A percentile compares a stretch with the other conserved stretches of the same genome.
These are phyloP conservation scores for Rhododendron ferrugineum DNA, from an alignment of 148 eudicot species.

Conservation along the genomic window DNA sequence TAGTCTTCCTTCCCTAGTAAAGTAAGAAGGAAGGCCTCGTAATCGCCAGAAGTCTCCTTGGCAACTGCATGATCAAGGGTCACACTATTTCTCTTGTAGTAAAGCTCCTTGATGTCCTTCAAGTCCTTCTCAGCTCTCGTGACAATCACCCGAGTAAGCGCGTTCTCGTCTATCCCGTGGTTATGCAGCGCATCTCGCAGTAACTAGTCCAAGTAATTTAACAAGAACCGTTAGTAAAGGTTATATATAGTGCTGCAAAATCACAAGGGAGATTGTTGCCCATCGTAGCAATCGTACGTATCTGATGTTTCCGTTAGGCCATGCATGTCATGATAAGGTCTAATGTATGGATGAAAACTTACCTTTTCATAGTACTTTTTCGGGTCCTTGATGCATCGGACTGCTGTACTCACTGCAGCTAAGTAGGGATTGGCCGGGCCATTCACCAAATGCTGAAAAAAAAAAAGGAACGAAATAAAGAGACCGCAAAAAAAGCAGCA, in stretches of 20 bases:
- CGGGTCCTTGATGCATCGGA: slow-evolving; percentile 61
- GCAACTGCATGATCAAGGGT: slow-evolving; percentile 31
- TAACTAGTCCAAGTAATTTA: slow-evolving; percentile 27
- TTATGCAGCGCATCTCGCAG: slow-evolving; percentile 47
- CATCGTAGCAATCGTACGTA: not conserved
- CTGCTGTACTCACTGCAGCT: slow-evolving; percentile 42
- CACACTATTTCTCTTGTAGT: slow-evolving; percentile 52
- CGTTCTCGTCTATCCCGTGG: slow-evolving; percentile 66
- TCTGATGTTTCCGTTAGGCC: not conserved
- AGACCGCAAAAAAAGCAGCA: not conserved
- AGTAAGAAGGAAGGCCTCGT: slow-evolving; percentile 68
- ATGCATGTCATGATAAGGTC: not conserved
- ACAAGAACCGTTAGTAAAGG: not conserved
- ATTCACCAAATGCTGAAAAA: slow-evolving; percentile 33
- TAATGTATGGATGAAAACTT: not conserved
- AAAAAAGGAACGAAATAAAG: not conserved
- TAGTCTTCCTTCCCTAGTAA: slow-evolving; percentile 51
- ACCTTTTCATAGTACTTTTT: slow-evolving; percentile 71
- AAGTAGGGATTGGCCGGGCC: slow-evolving; percentile 34
- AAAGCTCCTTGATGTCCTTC: slow-evolving; percentile 17
- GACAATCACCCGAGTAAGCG: slow-evolving; percentile 39
- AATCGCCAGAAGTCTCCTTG: slow-evolving; percentile 69
- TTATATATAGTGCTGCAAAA: not conserved
- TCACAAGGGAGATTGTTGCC: not conserved
- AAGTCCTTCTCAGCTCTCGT: slow-evolving; percentile 24